phyloP scores from a whole-genome alignment of 2,329 filamentous ascomycete genomes.

The Calonectria montana region DNA sequence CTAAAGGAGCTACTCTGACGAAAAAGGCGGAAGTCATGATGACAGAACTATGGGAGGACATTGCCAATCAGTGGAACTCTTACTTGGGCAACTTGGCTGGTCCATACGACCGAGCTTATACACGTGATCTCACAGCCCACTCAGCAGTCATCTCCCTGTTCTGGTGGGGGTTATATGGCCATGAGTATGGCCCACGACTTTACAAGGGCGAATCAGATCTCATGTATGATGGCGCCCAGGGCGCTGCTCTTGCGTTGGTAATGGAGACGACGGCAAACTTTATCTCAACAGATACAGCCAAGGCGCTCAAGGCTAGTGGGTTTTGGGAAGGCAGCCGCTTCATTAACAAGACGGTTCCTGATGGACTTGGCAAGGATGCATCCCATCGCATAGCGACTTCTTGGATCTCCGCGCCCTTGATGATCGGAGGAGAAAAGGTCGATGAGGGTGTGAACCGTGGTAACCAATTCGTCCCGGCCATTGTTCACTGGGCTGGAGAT shows the following conservation, averaged over 20 bases:
- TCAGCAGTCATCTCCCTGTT: slow-evolving; percentile 54
- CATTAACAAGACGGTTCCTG: slow-evolving; percentile 50
- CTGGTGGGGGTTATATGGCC: slow-evolving; percentile 57
- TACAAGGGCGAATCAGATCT: slow-evolving; percentile 53
- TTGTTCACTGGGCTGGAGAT: slow-evolving; percentile 59
- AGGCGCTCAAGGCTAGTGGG: slow-evolving; percentile 45
- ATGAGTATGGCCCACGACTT: slow-evolving; percentile 51
- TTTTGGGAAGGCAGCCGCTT: slow-evolving; percentile 49
- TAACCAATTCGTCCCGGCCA: slow-evolving; percentile 56
- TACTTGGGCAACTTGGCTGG: slow-evolving; percentile 38
- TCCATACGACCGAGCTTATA: slow-evolving; percentile 38
- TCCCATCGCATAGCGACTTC: slow-evolving; percentile 48
- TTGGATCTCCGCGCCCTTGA: slow-evolving; percentile 55
- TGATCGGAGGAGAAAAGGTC: slow-evolving; percentile 54
- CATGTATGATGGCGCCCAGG: slow-evolving; percentile 55
- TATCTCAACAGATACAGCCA: slow-evolving; percentile 44
- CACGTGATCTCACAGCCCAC: slow-evolving; percentile 45
- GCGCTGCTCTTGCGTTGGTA: slow-evolving; percentile 53
- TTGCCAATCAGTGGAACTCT: slow-evolving; percentile 35
- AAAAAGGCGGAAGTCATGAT: slow-evolving; percentile 24
- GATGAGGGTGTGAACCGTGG: slow-evolving; percentile 51
- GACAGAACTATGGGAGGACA: slow-evolving; percentile 34
- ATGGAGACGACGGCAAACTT: slow-evolving; percentile 45
- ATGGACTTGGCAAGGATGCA: slow-evolving; percentile 46
- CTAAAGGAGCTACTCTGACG: slow-evolving; percentile 22